phyloP scores from a whole-genome alignment of 257 asterid species.

The Solanum phureja region DNA sequence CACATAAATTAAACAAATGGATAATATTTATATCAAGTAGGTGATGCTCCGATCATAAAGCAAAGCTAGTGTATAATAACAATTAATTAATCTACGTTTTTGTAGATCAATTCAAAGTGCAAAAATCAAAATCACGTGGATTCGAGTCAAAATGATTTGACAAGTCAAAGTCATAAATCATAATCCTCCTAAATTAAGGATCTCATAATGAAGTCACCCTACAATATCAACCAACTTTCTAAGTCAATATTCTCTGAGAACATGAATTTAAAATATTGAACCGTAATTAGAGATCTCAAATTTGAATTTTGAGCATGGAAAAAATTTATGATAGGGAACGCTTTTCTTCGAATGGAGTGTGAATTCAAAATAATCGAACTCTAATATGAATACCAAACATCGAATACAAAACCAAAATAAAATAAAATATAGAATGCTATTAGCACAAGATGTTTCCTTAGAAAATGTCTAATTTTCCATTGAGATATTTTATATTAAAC shows the following conservation, averaged over 20 bases:
- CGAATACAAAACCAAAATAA: no score
- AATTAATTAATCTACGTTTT: not conserved
- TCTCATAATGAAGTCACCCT: not conserved
- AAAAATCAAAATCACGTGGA: not conserved
- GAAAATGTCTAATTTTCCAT: not conserved
- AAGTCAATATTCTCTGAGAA: not conserved
- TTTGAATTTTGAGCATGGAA: no score
- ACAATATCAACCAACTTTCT: not conserved
- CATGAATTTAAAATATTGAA: not conserved
- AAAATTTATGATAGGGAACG: no score
- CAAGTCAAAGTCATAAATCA: not conserved
- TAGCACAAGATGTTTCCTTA: not conserved
- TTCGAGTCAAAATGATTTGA: not conserved
- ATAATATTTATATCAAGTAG: not conserved
- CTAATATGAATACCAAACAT: no score
- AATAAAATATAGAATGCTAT: no score
- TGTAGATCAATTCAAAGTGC: not conserved
- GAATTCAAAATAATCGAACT: not conserved
- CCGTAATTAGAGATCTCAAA: fast-evolving
- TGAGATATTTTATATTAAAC: no score
- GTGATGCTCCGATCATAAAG: not conserved
- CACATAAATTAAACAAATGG: not conserved
- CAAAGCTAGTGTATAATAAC: not conserved
- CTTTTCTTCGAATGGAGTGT: fast-evolving
- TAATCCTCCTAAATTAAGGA: not conserved